Evolutionary conservation across 129 eudicot species (phyloP), one percentile per base, ranked within the genome.

Genomic region (Sambucus nigra): DNA sequence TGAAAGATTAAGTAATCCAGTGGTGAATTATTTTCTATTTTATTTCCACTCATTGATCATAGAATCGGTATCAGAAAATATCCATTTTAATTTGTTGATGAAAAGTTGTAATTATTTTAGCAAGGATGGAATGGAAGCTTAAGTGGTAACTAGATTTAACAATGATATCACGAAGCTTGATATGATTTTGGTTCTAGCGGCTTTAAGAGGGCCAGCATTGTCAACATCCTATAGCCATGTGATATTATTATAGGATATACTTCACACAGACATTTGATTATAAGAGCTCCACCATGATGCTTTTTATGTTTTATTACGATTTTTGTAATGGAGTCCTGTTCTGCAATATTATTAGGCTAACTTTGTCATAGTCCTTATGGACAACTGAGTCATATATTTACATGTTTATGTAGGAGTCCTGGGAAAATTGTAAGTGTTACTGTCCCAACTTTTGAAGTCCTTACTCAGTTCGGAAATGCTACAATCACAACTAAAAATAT

Each of bases 381-480:
- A 13, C 1, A 25, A 17, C 28, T 63, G 42, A 63, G 14, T 28
- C 47, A 13, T 25, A 18, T 14, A 20, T 15, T 26, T 31, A 5
- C 7, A 55, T 53, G 10, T 7, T 60, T 66, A 48, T 65, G n/a
- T 68, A 87, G 94, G 88, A 87, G 96, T 65, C 86, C 94, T 60
- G 96, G 96, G 21, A 82, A 74, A 52, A 79, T 82, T 38, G 19
- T 71, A 62, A 73, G 83, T 67, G 74, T 87, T 41, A 76, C 94
- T 33, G 63, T 79, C 13, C 96, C 94, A 53, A 82, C 86, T 57
- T 87, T 82, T 79, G 76, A 87, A 74, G 94, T 88, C 21, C 83
- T 87, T 16, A 73, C 94, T 8, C 96, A 88, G 64, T 83, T 60
- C 59, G 96, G 96, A 41, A 75, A 51, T 40, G 94, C 96, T 65